A percentile compares a stretch with the other conserved stretches of the same genome.
These are phyloP conservation scores for Sesbania bispinosa DNA, from an alignment of 306 rosid species.

Conservation along the genomic window DNA sequence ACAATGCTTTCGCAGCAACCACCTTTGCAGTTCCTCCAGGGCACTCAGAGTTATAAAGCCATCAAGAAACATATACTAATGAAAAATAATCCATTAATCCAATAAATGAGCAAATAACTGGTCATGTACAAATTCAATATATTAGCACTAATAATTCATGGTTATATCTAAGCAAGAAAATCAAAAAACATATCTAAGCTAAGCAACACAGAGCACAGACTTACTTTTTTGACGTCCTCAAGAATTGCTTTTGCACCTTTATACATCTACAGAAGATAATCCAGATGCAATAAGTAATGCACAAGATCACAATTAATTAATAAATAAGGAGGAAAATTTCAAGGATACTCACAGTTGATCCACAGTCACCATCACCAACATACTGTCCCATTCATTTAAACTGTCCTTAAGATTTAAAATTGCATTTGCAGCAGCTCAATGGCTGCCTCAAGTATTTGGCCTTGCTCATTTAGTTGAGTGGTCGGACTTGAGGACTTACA, in stretches of 20 bases:
- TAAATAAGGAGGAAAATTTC: conserved; percentile 1
- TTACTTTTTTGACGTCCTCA: conserved; percentile 74
- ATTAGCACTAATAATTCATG: background rate
- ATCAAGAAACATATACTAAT: background rate
- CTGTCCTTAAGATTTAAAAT: conserved; percentile 50
- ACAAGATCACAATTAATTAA: conserved; percentile 15
- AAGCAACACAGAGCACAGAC: conserved; percentile 28
- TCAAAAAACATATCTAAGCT: conserved; percentile 8
- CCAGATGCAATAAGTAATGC: conserved; percentile 18
- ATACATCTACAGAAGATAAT: conserved; percentile 61
- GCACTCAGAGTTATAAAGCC: background rate
- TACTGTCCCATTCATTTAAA: conserved; percentile 92
- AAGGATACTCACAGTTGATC: conserved; percentile 73
- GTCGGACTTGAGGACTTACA: conserved; percentile 63
- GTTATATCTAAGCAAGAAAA: background rate
- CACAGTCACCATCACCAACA: conserved; percentile 99
- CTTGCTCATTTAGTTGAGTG: conserved; percentile 69
- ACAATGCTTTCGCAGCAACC: conserved; percentile 16
- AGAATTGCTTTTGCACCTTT: conserved; percentile 82
- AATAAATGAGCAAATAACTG: background rate
- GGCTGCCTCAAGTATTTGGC: conserved; percentile 66
- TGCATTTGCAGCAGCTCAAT: conserved; percentile 86
- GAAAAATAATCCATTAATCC: background rate
- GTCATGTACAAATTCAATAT: background rate
- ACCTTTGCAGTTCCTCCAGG: background rate